Conservation (phyloP, 257 asterid species). For the Fraxinus excelsior region DNA sequence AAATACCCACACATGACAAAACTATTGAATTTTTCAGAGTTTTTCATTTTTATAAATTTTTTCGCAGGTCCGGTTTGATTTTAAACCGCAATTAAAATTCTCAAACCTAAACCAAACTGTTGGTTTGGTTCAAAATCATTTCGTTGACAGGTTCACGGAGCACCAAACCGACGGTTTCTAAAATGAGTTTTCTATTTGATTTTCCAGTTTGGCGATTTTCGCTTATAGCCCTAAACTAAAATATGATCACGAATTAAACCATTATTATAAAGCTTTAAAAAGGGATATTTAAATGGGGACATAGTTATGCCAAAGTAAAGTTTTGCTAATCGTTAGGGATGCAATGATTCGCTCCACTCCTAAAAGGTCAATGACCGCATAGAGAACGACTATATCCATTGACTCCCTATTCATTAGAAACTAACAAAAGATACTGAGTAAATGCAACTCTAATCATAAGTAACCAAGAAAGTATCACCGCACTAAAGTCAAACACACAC, state of each 20-base stretch:
- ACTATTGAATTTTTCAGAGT: too few relatives aligned
- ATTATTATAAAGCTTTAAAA: background rate
- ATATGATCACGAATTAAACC: background rate
- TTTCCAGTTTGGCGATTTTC: too few relatives aligned
- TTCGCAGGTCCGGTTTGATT: too few relatives aligned
- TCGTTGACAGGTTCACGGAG: too few relatives aligned
- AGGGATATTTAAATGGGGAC: background rate
- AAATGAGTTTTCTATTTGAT: too few relatives aligned
- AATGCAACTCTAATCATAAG: conserved; percentile 8
- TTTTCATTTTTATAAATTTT: too few relatives aligned
- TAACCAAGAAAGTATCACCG: conserved; percentile 22
- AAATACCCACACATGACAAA: too few relatives aligned
- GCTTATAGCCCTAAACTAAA: too few relatives aligned
- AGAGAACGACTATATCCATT: conserved; percentile 16
- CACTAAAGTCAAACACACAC: conserved; percentile 22
- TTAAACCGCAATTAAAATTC: too few relatives aligned
- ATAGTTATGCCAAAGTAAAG: background rate
- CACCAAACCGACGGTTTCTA: too few relatives aligned
- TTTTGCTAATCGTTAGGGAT: conserved; percentile 6
- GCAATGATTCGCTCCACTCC: conserved; percentile 17
- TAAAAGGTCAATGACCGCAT: conserved; percentile 7
- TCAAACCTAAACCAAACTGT: too few relatives aligned
- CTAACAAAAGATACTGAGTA: conserved; percentile 12
- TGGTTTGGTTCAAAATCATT: too few relatives aligned
- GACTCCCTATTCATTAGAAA: background rate